Conservation (phyloP, 2,329 filamentous ascomycete species). For the Penicillium crustosum region DNA sequence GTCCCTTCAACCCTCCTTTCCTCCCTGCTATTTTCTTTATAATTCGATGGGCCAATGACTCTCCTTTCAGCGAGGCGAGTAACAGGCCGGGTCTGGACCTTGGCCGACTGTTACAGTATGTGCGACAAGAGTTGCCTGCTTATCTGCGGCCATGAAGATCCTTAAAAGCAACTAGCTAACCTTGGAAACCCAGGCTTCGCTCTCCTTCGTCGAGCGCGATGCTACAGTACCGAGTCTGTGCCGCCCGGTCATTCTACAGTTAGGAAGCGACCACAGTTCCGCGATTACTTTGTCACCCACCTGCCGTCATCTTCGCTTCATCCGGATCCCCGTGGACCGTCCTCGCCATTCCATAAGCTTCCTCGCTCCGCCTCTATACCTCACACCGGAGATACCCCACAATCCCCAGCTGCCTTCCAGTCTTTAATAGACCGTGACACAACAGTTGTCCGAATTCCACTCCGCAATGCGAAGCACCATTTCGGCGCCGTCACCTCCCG, state of each 20-base stretch:
- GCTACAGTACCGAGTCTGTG: slow-evolving; percentile 25
- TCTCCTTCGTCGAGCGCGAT: slow-evolving; percentile 30
- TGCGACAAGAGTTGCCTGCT: slow-evolving; percentile 11
- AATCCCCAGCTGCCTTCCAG: slow-evolving; percentile 59
- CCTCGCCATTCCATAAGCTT: slow-evolving; percentile 76
- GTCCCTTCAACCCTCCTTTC: slow-evolving; percentile 13
- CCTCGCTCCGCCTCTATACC: slow-evolving; percentile 82
- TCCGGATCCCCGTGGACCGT: slow-evolving; percentile 69
- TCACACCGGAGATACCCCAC: slow-evolving; percentile 56
- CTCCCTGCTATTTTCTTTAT: slow-evolving; percentile 21
- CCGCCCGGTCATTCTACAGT: slow-evolving; percentile 9
- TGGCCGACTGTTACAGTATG: slow-evolving; percentile 41
- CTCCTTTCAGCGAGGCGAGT: slow-evolving; percentile 39
- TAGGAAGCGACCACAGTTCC: slow-evolving; percentile 61
- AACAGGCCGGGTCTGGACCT: slow-evolving; percentile 42
- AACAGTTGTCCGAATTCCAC: slow-evolving; percentile 90
- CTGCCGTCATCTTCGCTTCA: slow-evolving; percentile 90
- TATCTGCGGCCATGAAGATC: slow-evolving; percentile 20
- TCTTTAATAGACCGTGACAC: slow-evolving; percentile 70
- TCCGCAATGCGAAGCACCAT: slow-evolving; percentile 93
- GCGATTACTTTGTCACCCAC: slow-evolving; percentile 97
- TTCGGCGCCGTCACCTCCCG: slow-evolving; percentile 78
- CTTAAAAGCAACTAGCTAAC: slow-evolving; percentile 9
- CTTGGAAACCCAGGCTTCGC: slow-evolving; percentile 33
- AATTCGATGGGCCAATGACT: slow-evolving; percentile 39